phyloP scores from a whole-genome alignment of 352 stramenopile species.

The Pythium aquatile region DNA sequence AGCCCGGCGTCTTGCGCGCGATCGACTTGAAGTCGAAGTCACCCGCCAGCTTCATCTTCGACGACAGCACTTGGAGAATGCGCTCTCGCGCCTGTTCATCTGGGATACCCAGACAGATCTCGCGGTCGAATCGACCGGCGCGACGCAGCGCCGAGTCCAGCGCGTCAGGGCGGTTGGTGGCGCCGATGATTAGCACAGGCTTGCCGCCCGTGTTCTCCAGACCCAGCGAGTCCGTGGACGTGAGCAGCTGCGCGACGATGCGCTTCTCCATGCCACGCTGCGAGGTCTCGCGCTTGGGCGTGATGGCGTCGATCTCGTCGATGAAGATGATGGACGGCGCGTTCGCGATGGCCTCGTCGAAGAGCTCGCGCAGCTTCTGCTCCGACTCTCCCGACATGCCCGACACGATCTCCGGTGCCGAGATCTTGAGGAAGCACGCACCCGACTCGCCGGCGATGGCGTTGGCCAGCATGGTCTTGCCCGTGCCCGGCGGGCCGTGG shows the following conservation, averaged over 20 bases:
- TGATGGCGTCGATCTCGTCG: conserved; percentile 97
- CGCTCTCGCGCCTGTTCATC: conserved; percentile 92
- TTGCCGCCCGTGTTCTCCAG: conserved; percentile 87
- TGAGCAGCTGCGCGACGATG: conserved; percentile 96
- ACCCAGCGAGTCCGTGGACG: conserved; percentile 89
- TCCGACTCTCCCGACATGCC: conserved; percentile 92
- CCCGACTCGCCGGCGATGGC: conserved; percentile 92
- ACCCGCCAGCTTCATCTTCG: conserved; percentile 92
- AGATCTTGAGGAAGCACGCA: conserved; percentile 86
- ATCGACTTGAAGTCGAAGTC: conserved; percentile 95
- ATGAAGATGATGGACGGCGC: conserved; percentile 98
- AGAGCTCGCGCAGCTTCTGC: conserved; percentile 89
- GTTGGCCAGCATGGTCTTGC: conserved; percentile 93
- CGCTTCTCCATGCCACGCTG: conserved; percentile 96
- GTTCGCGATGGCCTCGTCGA: conserved; percentile 94
- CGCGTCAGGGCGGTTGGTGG: conserved; percentile 96
- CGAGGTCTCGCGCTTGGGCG: conserved; percentile 91
- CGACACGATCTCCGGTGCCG: conserved; percentile 92
- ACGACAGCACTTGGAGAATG: conserved; percentile 95
- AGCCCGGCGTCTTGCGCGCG: conserved; percentile 93
- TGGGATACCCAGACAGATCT: conserved; percentile 97
- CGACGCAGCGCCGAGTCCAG: conserved; percentile 96
- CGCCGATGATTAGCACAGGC: conserved; percentile 96
- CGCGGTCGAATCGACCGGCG: conserved; percentile 97
- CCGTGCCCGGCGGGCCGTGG: conserved; percentile 91